A percentile compares a stretch with the other conserved stretches of the same genome.
Evolutionary conservation across 2,329 filamentous ascomycete species (phyloP).

Genomic region (Pyrenophora seminiperda): DNA sequence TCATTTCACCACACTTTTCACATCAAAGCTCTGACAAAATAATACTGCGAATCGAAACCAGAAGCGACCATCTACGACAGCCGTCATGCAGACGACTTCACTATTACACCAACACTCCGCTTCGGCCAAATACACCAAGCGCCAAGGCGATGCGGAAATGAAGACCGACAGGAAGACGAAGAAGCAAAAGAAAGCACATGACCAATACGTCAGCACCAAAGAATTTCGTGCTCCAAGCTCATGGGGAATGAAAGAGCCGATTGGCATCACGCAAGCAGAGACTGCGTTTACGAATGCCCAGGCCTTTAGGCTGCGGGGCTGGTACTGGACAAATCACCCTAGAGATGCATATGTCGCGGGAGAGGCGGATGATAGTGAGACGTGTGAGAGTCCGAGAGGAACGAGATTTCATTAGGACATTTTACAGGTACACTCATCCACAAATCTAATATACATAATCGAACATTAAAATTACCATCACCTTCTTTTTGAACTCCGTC

Average conservation of each 20-base stretch:
- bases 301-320: neutral
- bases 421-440: too few relatives aligned
- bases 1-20: too few relatives aligned
- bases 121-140: neutral
- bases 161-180: neutral
- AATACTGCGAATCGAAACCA: neutral
- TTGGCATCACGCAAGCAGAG: neutral
- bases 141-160: neutral
- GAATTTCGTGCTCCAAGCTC: neutral
- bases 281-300: conserved; percentile 2
- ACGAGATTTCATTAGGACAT: neutral
- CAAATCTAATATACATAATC: too few relatives aligned
- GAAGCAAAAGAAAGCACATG: neutral
- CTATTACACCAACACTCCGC: neutral
- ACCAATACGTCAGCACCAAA: conserved; percentile 1
- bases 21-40: neutral
- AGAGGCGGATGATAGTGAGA: neutral
- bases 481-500: too few relatives aligned
- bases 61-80: neutral
- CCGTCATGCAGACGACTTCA: too few relatives aligned
- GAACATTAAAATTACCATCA: too few relatives aligned
- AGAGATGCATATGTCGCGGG: neutral
- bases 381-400: neutral
- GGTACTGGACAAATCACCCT: neutral
- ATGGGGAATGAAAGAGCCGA: neutral